phyloP scores from a whole-genome alignment of 345 rosid species.

The Acer yangbiense region DNA sequence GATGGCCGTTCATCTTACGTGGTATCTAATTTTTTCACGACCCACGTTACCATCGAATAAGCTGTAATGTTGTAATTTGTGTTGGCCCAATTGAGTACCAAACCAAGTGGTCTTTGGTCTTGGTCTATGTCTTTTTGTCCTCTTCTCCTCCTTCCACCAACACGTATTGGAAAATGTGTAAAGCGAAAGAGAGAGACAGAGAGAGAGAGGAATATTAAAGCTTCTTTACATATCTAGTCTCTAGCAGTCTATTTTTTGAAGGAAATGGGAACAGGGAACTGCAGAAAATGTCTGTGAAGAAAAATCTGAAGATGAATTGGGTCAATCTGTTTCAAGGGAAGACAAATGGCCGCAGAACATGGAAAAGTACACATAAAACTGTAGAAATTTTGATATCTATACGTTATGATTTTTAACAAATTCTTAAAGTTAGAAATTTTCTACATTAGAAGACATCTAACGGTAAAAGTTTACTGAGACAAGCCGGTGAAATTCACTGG shows the following conservation, averaged over 20 bases:
- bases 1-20: no score
- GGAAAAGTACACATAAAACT: background rate
- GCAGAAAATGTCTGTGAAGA: background rate
- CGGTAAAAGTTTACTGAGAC: no score
- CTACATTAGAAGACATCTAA: no score
- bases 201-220: background rate
- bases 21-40: no score
- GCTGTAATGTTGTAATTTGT: background rate
- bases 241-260: background rate
- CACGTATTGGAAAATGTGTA: constrained; percentile 19
- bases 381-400: background rate
- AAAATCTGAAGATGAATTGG: background rate
- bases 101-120: background rate
- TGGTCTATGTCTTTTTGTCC: constrained; percentile 14
- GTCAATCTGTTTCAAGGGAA: background rate
- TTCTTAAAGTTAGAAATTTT: no score
- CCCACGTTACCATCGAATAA: no score
- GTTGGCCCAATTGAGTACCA: background rate
- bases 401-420: no score
- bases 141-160: constrained; percentile 5
- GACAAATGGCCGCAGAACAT: constrained; percentile 4
- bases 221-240: background rate
- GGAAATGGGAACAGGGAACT: background rate
- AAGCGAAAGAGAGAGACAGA: background rate
- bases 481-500: background rate